phyloP scores from a whole-genome alignment of 768 basidiomycete species.

The Suillus luteus region DNA sequence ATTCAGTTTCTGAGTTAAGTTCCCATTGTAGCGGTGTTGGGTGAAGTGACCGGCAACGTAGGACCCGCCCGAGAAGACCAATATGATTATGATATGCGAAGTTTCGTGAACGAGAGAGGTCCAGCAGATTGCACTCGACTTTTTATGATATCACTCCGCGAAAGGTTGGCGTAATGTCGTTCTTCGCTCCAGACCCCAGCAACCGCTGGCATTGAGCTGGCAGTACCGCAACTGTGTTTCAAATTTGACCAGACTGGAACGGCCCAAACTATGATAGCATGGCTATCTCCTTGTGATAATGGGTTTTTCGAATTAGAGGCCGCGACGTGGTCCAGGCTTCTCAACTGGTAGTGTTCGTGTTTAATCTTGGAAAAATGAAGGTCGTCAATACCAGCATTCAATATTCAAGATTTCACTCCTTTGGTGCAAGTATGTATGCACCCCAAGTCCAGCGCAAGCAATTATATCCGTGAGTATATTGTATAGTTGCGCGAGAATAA shows the following conservation, averaged over 20 bases:
- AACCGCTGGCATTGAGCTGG: slow-evolving; percentile 2
- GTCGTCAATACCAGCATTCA: neutral
- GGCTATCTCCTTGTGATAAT: neutral
- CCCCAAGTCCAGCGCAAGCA: neutral
- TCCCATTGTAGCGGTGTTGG: neutral
- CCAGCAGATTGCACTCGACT: neutral
- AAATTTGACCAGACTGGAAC: neutral
- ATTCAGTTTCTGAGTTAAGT: neutral
- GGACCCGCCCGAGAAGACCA: neutral
- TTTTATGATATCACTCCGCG: neutral
- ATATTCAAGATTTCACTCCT: neutral
- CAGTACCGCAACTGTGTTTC: neutral
- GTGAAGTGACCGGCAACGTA: neutral
- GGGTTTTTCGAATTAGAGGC: neutral
- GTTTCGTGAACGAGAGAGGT: neutral
- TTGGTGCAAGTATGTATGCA: neutral
- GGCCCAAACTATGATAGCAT: neutral
- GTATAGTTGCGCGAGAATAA: neutral
- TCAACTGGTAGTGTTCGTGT: neutral
- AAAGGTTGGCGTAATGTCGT: neutral
- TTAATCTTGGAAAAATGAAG: neutral
- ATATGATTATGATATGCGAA: neutral
- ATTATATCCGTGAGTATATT: slow-evolving; percentile 6
- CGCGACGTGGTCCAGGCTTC: neutral
- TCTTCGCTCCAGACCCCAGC: neutral